Conservation (phyloP, 768 basidiomycete genomes). For the Cystofilobasidium bisporidii region DNA sequence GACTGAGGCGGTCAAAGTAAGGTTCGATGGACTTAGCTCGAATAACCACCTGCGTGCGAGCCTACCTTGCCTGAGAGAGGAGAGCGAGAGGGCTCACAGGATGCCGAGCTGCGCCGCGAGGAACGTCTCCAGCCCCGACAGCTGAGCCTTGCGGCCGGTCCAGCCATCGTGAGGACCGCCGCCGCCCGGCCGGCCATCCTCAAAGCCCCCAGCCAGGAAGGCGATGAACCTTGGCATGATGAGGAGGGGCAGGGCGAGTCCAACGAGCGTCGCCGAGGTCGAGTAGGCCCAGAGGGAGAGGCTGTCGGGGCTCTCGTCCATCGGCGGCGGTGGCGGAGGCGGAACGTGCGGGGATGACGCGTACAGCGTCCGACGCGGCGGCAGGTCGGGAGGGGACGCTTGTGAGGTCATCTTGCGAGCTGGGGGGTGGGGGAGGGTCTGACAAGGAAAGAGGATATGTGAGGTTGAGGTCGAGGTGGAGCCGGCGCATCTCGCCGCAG, state of each 20-base stretch:
- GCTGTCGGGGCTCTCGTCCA: not conserved
- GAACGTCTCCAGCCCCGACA: constrained; percentile 20
- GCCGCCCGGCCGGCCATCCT: not conserved
- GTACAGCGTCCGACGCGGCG: not conserved
- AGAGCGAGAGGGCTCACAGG: not conserved
- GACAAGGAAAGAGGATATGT: too few species aligned
- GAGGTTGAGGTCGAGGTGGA: too few species aligned
- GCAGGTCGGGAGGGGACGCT: not conserved
- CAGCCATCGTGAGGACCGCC: not conserved
- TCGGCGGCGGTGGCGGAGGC: not conserved
- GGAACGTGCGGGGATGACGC: not conserved
- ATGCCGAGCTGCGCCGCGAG: constrained; percentile 13
- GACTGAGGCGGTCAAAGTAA: too few species aligned
- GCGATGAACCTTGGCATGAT: constrained; percentile 15
- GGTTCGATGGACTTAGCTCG: too few species aligned
- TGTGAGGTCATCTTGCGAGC: too few species aligned
- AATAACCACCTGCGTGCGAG: too few species aligned
- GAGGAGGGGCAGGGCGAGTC: constrained; percentile 5
- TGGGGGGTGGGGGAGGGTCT: too few species aligned
- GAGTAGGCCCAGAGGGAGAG: constrained; percentile 24
- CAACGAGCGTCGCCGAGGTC: not conserved
- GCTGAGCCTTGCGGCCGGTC: constrained; percentile 1
- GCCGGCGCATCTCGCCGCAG: too few species aligned
- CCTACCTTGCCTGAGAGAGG: too few species aligned
- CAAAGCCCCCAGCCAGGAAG: constrained; percentile 21